phyloP scores from a whole-genome alignment of 371 early-diverging fungal species.

The Mortierella sp. region DNA sequence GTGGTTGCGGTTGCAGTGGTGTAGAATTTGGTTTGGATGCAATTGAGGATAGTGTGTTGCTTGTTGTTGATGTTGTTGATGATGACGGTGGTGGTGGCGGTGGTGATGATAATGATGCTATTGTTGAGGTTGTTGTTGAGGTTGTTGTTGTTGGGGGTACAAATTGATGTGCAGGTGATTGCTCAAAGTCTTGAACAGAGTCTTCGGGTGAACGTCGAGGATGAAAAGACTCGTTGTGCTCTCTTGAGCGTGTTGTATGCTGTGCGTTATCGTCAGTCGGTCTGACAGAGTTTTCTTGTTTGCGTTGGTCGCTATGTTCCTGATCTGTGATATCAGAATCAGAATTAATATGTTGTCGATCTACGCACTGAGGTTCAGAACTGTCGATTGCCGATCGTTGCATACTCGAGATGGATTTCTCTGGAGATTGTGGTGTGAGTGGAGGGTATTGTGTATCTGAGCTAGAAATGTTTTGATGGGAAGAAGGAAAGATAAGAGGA shows the following conservation, averaged over 20 bases:
- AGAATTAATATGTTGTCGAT: not conserved
- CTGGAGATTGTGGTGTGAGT: conserved; percentile 1
- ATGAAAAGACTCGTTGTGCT: not conserved
- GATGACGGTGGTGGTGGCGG: not conserved
- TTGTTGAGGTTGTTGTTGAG: not conserved
- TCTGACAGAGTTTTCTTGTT: not conserved
- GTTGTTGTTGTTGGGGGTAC: conserved; percentile 1
- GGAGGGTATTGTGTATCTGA: not conserved
- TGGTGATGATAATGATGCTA: not conserved
- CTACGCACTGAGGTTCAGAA: not conserved
- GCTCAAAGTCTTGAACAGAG: not conserved
- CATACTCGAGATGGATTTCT: not conserved
- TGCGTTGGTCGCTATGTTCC: not conserved
- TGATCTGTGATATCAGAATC: conserved; percentile 1
- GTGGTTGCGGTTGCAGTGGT: not conserved
- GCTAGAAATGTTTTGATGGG: not conserved
- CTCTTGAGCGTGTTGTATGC: not conserved
- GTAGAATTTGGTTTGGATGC: not conserved
- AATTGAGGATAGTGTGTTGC: not conserved
- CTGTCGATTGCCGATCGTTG: not conserved
- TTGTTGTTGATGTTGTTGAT: not conserved
- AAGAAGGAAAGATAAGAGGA: not conserved
- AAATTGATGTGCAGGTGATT: not conserved
- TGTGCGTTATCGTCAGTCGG: not conserved
- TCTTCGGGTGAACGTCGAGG: not conserved